Evolutionary conservation across 345 rosid genomes (phyloP), one percentile per base, ranked within the genome.

Genomic region (Gossypium bickii): DNA sequence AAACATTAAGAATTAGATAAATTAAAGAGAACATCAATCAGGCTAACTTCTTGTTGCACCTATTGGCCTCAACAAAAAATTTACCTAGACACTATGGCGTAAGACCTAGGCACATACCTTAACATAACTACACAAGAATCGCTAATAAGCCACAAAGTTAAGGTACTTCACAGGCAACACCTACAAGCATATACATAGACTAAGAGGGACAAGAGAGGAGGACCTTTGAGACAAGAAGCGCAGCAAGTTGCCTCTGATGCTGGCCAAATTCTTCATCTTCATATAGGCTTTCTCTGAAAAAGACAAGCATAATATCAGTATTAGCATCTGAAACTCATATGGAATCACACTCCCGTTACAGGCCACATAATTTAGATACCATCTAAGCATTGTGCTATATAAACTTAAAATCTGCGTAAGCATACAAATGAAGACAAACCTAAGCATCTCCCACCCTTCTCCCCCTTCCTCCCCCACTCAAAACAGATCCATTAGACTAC

Each of bases 161-260:
- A 34, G 41, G 41, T 34, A 34, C 41, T 34, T 34, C 41, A 34
- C 41, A 34, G 1, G 41, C 41, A 68, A 48, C 22, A 68, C 25
- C 22, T 12, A 67, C 72, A 68, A 22, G 15, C 57, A 67, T 48
- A 22, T 3, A 8, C 56, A 15, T 15, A 53, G 17, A 52, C 47
- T n/a, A 16, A 70, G 45, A 45, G 25, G 16, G 56, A 24, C 34
- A 73, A 44, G 44, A 75, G 18, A 57, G 17, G 11, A 17, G 72
- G 58, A 95, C 98, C 97, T 96, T 96, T 7, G 99, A 96, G 34
- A 88, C 97, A 67, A 96, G 83, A 53, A 96, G 75, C 3, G 98
- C 98, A 81, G 98, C 98, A 74, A 96, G 97, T 76, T 93, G 87
- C 74, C 99, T 88, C 81, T 93, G 98, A 79, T 89, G 89, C 82